Evolutionary conservation across 805 yeast genomes (phyloP), one percentile per base, ranked within the genome.

Genomic region (Yamadazyma ubonensis): DNA sequence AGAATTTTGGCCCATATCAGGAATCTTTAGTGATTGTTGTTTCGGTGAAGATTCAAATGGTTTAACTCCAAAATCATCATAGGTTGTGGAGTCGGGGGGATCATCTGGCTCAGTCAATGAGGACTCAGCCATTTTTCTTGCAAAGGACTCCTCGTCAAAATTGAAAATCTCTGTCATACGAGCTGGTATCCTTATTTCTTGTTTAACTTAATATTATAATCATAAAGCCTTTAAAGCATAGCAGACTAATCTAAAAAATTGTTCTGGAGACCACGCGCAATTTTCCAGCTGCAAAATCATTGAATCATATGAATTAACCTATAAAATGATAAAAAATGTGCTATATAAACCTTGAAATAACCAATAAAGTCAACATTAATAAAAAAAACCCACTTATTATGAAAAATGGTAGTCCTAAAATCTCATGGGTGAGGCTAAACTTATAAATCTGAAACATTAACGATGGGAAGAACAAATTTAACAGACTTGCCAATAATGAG

Each of bases 121-220:
- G 11, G 29, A n/a, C 9, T 9, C 29, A 6, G 33, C 25, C 15
- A 33, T 7, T 17, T 23, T 11, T 11, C 17, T 36, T 4, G 31
- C 30, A 21, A 41, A 41, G 4, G 41, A 29, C 21, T 41, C 44
- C 19, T 41, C 44, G 29, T 41, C 44, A 22, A 41, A 41, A 15
- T n/a, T 33, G 26, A 41, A 41, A 8, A 41, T 36, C 11, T 34
- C 39, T 15, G 33, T 30, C 43, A 40, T 40, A 29, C 14, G n/a
- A 23, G 4, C 23, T 6, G 26, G 26, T 23, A 23, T 23, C 26
- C 26, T 23, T 23, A 12, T 23, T 6, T 23, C 12, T 10, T 23
- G 12, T 23, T 10, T 23, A 23, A 23, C 26, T 10, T 10, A 23
- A 23, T 10, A 23, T 23, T 23, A 23, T 10, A 23, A 10, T 12